phyloP scores from a whole-genome alignment of 1,139 yeast species.

The Lodderomyces metapsilosis region DNA sequence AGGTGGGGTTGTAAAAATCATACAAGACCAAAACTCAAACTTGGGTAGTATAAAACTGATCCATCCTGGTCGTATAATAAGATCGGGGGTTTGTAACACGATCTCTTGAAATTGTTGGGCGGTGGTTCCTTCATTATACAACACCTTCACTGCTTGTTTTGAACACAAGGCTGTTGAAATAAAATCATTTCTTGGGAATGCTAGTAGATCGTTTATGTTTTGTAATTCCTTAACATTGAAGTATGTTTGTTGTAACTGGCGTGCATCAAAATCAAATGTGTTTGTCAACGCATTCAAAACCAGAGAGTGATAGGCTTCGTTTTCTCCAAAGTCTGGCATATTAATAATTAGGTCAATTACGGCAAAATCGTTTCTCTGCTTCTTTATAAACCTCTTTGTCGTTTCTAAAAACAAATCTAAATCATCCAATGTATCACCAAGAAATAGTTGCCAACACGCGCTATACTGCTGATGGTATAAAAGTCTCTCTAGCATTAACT shows the following conservation, averaged over 20 bases:
- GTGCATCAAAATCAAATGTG: conserved; percentile 2
- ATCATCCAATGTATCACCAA: conserved; percentile 32
- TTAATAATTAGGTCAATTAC: conserved; percentile 11
- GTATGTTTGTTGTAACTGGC: conserved; percentile 4
- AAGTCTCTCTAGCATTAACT: conserved; percentile 26
- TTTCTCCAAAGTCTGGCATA: conserved; percentile 10
- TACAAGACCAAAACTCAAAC: conserved; percentile 7
- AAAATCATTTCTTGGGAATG: conserved; percentile 2
- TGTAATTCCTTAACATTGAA: conserved; percentile 4
- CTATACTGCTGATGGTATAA: conserved; percentile 31
- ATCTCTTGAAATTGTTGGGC: not conserved
- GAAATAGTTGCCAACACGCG: conserved; percentile 30
- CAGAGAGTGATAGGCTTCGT: conserved; percentile 7
- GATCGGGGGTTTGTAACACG: conserved; percentile 6
- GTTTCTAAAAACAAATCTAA: conserved; percentile 36
- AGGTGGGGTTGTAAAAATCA: conserved; percentile 1
- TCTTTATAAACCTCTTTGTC: conserved; percentile 1
- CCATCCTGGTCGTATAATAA: conserved; percentile 10
- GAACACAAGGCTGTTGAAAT: conserved; percentile 6
- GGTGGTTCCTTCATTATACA: conserved; percentile 2
- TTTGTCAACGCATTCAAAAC: conserved; percentile 9
- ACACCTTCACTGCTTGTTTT: conserved; percentile 7
- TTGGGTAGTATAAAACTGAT: conserved; percentile 10
- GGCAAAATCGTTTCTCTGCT: conserved; percentile 9
- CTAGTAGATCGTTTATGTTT: conserved; percentile 3